phyloP scores from a whole-genome alignment of 169 alveolate species.

The Eimeria sp. region DNA sequence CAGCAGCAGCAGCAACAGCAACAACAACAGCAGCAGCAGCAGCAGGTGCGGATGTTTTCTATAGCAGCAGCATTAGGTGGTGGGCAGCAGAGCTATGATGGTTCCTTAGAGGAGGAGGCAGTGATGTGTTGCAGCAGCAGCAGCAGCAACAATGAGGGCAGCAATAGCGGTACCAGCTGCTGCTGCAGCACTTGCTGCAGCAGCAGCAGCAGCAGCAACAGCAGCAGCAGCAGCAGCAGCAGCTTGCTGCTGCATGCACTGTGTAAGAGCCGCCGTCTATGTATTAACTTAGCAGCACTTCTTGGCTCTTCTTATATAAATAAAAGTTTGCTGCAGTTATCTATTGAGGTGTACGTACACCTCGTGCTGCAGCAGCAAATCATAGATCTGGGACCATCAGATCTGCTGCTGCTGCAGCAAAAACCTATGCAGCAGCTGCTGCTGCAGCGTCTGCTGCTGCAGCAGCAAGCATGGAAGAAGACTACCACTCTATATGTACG shows the following conservation, averaged over 20 bases:
- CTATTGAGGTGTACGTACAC: constrained; percentile 9
- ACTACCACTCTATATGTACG: background rate
- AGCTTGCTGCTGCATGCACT: constrained; percentile 22
- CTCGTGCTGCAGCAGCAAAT: constrained; percentile 38
- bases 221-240: constrained; percentile 9
- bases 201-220: constrained; percentile 31
- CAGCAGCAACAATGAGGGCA: no score
- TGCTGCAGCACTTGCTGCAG: constrained; percentile 30
- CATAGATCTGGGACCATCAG: background rate
- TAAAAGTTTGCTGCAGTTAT: background rate
- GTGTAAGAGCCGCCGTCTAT: background rate
- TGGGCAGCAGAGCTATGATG: background rate
- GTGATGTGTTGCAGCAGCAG: constrained; percentile 9
- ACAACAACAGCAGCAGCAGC: constrained; percentile 42
- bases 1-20: constrained; percentile 37
- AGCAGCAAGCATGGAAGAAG: constrained; percentile 5
- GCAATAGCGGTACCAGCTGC: constrained; percentile 26
- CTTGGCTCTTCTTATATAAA: background rate
- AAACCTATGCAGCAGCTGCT: constrained; percentile 28
- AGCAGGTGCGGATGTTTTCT: background rate
- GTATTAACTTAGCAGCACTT: background rate
- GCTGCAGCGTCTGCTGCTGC: constrained; percentile 21
- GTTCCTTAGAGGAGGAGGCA: background rate
- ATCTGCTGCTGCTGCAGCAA: constrained; percentile 2
- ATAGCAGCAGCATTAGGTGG: background rate